A percentile compares a stretch with the other conserved stretches of the same genome.
phyloP scores from a whole-genome alignment of 345 rosid species.

The Euclidium syriacum region DNA sequence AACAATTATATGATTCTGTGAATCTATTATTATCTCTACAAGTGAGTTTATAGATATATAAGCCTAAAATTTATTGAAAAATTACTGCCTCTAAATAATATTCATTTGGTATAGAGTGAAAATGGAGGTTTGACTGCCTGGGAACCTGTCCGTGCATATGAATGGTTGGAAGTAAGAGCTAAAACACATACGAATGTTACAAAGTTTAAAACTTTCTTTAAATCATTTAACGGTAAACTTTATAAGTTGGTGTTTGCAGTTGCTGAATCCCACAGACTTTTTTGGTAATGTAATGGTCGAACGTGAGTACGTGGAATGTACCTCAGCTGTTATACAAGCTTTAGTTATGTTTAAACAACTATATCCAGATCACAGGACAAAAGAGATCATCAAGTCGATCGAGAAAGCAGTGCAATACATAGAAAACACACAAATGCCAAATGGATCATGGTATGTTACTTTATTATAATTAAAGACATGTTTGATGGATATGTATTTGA shows the following conservation, averaged over 20 bases:
- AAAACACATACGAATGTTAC: background rate
- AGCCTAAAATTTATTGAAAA: background rate
- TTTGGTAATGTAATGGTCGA: constrained; percentile 33
- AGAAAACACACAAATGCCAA: constrained; percentile 29
- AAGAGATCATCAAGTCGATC: constrained; percentile 33
- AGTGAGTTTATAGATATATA: constrained; percentile 27
- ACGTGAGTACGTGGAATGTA: constrained; percentile 44
- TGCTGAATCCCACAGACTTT: constrained; percentile 52
- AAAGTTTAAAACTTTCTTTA: background rate
- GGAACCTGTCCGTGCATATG: constrained; percentile 41
- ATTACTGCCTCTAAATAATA: background rate
- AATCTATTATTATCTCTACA: constrained; percentile 52
- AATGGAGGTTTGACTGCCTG: constrained; percentile 38
- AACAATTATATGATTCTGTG: constrained; percentile 45
- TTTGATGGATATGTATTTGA: background rate
- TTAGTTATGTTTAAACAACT: constrained; percentile 36
- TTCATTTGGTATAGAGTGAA: constrained; percentile 38
- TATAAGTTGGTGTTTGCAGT: constrained; percentile 19
- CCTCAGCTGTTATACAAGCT: constrained; percentile 40
- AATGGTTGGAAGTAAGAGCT: constrained; percentile 46
- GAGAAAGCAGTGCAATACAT: constrained; percentile 26
- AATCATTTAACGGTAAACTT: background rate
- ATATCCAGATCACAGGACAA: constrained; percentile 34
- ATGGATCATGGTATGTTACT: constrained; percentile 42
- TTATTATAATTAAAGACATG: background rate